Evolutionary conservation across 257 asterid genomes (phyloP).

Genomic region (Solanum chilense): DNA sequence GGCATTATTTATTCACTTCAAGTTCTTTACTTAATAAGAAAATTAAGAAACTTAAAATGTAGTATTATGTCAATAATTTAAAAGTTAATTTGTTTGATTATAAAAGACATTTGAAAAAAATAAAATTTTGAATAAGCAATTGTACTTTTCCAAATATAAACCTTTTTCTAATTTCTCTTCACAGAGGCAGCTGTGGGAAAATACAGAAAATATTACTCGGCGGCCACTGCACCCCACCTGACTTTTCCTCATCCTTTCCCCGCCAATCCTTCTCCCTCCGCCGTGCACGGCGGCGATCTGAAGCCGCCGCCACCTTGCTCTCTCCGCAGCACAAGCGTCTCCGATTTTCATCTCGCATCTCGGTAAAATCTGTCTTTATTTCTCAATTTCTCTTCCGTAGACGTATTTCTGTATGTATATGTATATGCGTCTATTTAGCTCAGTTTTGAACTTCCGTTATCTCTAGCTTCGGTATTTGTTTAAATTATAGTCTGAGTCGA

Average conservation of each 20-base stretch:
- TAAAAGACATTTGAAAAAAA: neutral
- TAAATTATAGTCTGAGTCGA: neutral
- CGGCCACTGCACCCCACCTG: neutral
- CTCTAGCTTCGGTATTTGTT: neutral
- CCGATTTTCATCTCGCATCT: neutral
- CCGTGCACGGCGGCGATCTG: constrained; percentile 7
- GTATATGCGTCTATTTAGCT: neutral
- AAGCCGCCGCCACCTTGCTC: constrained; percentile 13
- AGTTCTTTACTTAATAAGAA: neutral
- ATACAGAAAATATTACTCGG: neutral
- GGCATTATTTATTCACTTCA: neutral
- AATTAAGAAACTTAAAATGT: too few species aligned
- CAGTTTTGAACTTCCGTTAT: neutral
- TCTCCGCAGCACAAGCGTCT: neutral
- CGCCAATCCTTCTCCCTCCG: neutral
- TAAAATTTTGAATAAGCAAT: neutral
- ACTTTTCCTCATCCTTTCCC: neutral
- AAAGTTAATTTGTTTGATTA: neutral
- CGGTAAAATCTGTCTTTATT: neutral
- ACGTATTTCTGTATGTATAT: neutral
- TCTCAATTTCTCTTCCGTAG: neutral
- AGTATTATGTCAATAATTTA: neutral
- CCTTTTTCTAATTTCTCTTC: neutral
- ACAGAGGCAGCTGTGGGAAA: neutral
- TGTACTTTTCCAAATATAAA: neutral